phyloP scores from a whole-genome alignment of 2,329 filamentous ascomycete species.

The Coleophoma crateriformis region DNA sequence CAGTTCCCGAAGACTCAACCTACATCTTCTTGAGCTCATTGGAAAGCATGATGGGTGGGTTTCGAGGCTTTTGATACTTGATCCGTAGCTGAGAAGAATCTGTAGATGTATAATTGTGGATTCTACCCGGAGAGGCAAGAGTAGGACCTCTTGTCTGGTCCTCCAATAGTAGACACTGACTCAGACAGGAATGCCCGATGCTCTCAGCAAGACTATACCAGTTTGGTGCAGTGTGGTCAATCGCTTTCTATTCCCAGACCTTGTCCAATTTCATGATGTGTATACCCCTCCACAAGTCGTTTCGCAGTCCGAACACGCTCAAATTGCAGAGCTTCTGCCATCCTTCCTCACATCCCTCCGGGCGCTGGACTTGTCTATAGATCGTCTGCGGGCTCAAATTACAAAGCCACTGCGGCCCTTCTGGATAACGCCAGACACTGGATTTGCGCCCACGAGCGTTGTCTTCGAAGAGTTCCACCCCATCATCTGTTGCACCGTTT shows the following conservation, averaged over 20 bases:
- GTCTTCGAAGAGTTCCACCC: constrained; percentile 59
- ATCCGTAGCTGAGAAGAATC: background rate
- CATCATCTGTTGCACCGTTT: constrained; percentile 82
- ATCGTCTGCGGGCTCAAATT: constrained; percentile 47
- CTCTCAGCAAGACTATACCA: constrained; percentile 86
- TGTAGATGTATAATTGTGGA: constrained; percentile 76
- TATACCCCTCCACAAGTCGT: constrained; percentile 69
- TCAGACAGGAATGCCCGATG: constrained; percentile 75
- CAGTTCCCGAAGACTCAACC: constrained; percentile 76
- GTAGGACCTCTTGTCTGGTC: constrained; percentile 35
- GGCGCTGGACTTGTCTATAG: constrained; percentile 56
- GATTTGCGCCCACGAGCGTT: constrained; percentile 30
- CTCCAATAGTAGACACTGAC: constrained; percentile 10
- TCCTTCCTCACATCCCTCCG: constrained; percentile 48
- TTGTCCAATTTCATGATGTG: constrained; percentile 42
- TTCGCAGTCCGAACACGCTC: constrained; percentile 68
- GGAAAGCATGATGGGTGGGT: constrained; percentile 60
- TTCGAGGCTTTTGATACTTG: background rate
- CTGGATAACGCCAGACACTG: constrained; percentile 73
- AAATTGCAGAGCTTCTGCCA: constrained; percentile 56
- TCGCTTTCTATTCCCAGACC: constrained; percentile 63
- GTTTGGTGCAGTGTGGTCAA: constrained; percentile 93
- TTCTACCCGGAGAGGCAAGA: constrained; percentile 86
- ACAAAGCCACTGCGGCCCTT: constrained; percentile 69
- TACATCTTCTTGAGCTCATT: constrained; percentile 70